These are phyloP conservation scores for Bipolaris oryzae DNA, from an alignment of 2,329 filamentous ascomycete genomes.

Conservation along the genomic window DNA sequence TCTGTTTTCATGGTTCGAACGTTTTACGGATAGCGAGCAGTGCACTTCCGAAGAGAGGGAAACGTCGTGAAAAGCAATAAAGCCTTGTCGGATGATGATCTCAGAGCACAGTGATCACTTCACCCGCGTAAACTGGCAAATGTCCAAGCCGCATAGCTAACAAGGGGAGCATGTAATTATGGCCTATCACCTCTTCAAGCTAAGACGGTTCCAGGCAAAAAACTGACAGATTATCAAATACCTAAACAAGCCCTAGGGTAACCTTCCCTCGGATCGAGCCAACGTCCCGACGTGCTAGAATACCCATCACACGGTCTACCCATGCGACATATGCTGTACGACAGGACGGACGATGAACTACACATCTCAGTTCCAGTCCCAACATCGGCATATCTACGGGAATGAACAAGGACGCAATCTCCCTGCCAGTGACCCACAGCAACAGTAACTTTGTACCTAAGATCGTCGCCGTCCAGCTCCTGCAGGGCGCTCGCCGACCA, in stretches of 20 bases:
- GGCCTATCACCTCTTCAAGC: not conserved
- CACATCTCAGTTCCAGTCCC: not conserved
- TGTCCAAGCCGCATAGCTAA: not conserved
- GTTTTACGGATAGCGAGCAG: no score
- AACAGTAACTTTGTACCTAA: not conserved
- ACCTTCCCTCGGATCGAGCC: not conserved
- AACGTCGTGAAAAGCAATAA: no score
- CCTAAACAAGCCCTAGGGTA: not conserved
- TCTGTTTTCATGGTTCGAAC: no score
- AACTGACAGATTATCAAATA: not conserved
- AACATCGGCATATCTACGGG: not conserved
- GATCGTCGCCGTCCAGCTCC: not conserved
- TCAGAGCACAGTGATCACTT: not conserved
- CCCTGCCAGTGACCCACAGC: not conserved
- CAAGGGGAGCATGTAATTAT: not conserved
- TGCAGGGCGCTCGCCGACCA: not conserved
- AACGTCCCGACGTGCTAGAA: not conserved
- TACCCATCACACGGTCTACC: not conserved
- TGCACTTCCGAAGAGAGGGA: no score
- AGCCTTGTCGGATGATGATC: no score
- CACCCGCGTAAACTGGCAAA: not conserved
- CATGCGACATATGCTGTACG: not conserved
- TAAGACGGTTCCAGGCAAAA: not conserved
- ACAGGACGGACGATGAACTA: not conserved
- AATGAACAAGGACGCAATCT: not conserved